phyloP scores from a whole-genome alignment of 441 rosid species.

The Croton setiger region DNA sequence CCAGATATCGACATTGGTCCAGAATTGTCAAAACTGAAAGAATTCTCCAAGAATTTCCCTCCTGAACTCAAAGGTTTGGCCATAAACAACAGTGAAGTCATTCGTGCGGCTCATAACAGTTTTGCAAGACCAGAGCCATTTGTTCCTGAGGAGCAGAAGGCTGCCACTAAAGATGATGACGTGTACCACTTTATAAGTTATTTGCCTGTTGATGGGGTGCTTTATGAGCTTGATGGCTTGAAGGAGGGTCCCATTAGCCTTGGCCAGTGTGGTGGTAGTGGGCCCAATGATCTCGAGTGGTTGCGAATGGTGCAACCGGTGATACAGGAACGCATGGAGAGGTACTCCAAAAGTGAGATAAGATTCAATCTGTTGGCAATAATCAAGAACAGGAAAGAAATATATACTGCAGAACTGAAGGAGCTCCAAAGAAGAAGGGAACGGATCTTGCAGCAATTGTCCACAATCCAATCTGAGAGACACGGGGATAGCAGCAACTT shows the following conservation, averaged over 20 bases:
- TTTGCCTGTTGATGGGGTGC: slow-evolving; percentile 80
- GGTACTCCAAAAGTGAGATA: slow-evolving; percentile 84
- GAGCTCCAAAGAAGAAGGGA: slow-evolving; percentile 84
- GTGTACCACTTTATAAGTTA: slow-evolving; percentile 97
- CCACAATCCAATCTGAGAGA: slow-evolving; percentile 54
- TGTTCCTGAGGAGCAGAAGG: slow-evolving; percentile 81
- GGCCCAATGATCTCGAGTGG: slow-evolving; percentile 69
- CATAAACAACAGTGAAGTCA: slow-evolving; percentile 95
- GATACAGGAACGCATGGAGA: slow-evolving; percentile 89
- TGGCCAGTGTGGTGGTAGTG: slow-evolving; percentile 66
- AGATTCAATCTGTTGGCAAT: slow-evolving; percentile 95
- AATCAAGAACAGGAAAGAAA: slow-evolving; percentile 81
- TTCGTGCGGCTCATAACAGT: slow-evolving; percentile 88
- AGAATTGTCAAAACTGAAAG: slow-evolving; percentile 72
- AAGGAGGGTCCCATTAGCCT: slow-evolving; percentile 97
- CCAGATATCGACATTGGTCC: slow-evolving; percentile 88
- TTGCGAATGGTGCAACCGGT: slow-evolving; percentile 84
- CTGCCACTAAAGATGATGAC: slow-evolving; percentile 84
- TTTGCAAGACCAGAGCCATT: slow-evolving; percentile 97
- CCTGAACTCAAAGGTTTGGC: slow-evolving; percentile 95
- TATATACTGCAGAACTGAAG: slow-evolving; percentile 78
- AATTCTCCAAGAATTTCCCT: slow-evolving; percentile 86
- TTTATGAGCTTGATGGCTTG: slow-evolving; percentile 94
- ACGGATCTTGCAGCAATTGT: slow-evolving; percentile 65
- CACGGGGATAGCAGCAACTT: slow-evolving; percentile 39